A percentile compares a stretch with the other conserved stretches of the same genome.
Conservation (phyloP, 1,139 yeast genomes). For the Blastobotrys arbuscula region DNA sequence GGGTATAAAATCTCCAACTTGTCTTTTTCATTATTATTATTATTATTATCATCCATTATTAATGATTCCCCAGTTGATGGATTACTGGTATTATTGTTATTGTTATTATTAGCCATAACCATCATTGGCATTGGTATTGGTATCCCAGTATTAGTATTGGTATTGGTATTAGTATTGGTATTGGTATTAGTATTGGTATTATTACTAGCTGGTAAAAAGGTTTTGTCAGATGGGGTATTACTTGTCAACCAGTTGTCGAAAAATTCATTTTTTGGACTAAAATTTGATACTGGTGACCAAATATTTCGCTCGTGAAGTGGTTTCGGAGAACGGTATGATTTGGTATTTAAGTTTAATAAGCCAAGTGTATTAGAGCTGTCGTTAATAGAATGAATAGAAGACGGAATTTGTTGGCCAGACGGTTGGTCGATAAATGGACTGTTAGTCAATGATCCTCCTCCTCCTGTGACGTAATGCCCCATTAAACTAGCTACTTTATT, state of each 20-base stretch:
- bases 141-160: not conserved
- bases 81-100: not conserved
- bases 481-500: not conserved
- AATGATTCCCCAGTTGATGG: not conserved
- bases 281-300: conserved; percentile 4
- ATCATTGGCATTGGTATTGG: too few species aligned
- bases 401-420: too few species aligned
- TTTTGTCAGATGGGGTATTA: not conserved
- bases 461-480: too few species aligned
- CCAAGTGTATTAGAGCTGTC: too few species aligned
- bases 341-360: not conserved
- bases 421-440: too few species aligned
- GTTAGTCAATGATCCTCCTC: too few species aligned
- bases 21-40: not conserved
- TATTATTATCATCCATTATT: not conserved
- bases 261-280: too few species aligned
- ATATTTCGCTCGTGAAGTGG: not conserved
- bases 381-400: not conserved
- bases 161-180: not conserved
- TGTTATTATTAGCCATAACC: not conserved
- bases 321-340: not conserved
- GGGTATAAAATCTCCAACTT: conserved; percentile 15
- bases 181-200: not conserved
- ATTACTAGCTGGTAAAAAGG: not conserved
- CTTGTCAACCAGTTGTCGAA: not conserved